Evolutionary conservation across 805 yeast species (phyloP).

Genomic region (Candida cerambycidarum): DNA sequence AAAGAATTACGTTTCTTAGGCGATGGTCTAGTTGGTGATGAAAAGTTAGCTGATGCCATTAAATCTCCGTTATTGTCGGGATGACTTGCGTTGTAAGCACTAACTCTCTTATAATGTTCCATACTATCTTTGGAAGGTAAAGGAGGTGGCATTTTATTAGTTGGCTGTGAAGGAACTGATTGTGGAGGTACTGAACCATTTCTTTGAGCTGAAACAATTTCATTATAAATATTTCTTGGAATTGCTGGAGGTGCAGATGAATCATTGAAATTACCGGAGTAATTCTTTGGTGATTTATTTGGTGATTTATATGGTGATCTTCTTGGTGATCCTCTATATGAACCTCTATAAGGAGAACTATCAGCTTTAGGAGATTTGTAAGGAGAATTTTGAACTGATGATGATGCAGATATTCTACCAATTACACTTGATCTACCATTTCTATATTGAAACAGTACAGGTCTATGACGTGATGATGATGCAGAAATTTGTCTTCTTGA

Average conservation of each 20-base stretch:
- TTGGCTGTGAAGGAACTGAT: conserved; percentile 10
- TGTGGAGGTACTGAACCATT: conserved; percentile 9
- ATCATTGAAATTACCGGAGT: conserved; percentile 8
- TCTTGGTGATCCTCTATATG: conserved; percentile 20
- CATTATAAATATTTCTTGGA: conserved; percentile 45
- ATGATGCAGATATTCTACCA: conserved; percentile 27
- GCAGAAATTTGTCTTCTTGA: conserved; percentile 31
- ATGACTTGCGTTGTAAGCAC: conserved; percentile 12
- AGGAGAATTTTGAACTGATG: conserved; percentile 35
- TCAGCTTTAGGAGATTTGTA: conserved; percentile 17
- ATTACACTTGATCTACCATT: conserved; percentile 26
- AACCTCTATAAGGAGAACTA: conserved; percentile 14
- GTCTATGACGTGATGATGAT: conserved; percentile 33
- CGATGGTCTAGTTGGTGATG: conserved; percentile 15
- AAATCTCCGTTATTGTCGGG: conserved; percentile 13
- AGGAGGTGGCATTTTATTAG: conserved; percentile 34
- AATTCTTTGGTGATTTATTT: neutral
- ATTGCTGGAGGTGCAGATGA: conserved; percentile 26
- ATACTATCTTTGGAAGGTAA: conserved; percentile 41
- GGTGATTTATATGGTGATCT: conserved; percentile 18
- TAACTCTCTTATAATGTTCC: conserved; percentile 14
- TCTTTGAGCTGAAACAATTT: conserved; percentile 37
- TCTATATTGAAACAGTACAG: conserved; percentile 43
- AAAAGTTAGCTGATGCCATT: conserved; percentile 29
- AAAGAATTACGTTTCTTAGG: conserved; percentile 30